Base-by-base conservation (phyloP, 2,329 filamentous ascomycete genomes). In the Claviceps sp. region DNA sequence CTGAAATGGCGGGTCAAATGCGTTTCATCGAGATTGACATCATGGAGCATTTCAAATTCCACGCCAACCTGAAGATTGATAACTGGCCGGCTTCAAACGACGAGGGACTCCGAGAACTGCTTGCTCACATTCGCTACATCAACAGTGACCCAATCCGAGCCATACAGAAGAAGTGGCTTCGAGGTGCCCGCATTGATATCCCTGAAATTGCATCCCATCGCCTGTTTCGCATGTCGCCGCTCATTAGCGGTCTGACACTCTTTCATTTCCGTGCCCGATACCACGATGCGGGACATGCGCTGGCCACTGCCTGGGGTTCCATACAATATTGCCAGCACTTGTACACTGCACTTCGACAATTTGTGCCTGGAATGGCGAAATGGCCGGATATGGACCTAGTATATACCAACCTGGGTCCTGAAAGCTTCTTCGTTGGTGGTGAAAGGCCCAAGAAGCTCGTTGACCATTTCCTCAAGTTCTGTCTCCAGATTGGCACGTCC, bases 361-460 rank as follows among this genome's bases (percentile, higher is more conserved):
- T 26, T 16, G 17, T 16, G 13, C 34, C 16, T 8, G 19, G 14
- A 26, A 10, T 13, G 19, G 1, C 3, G 5, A 26, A 11, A 1
- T 74, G 72, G 72, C 47, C 50, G 1, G 72, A 75, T 55, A 70
- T 75, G 65, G 65, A 71, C 1, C 8, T 69, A 5, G 41, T 64
- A 0, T 50, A 61, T 1, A 22, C 26, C 1, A n/a, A 66, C 0
- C 60, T 72, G 10, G 62, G 61, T 2, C 24, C 55, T 0, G 55
- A 63, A 0, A 62, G 54, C 24, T 64, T 75, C 52, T 73, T 68
- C 48, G 60, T 68, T 1, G 70, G 30, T 24, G 19, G 69, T 2
- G 60, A 65, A 1, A 43, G 55, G 4, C 72, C 71, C 1, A 57
- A 42, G 2, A 59, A 48, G 4, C 48, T 53, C 0, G 57, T 61